Percentiles rank a stretch among this genome's conserved stretches.
phyloP scores from a whole-genome alignment of 164 flowering plant genomes.

The Cinnamomum micranthum region DNA sequence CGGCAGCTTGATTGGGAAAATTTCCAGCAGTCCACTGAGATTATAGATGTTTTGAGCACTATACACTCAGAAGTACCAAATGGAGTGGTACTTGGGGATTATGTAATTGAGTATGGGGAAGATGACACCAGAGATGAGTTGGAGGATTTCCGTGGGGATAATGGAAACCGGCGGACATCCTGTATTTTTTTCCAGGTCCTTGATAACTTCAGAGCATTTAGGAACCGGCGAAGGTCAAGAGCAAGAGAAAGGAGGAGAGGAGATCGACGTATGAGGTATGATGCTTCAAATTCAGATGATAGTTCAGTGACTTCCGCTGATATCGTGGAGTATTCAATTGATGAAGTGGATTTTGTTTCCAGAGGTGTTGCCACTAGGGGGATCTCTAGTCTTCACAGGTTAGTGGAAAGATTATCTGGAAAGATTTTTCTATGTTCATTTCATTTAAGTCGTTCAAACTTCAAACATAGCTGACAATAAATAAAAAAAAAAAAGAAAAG shows the following conservation, averaged over 20 bases:
- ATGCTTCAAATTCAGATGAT: conserved; percentile 76
- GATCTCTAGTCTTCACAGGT: conserved; percentile 68
- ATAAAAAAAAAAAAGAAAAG: no score
- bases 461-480: no score
- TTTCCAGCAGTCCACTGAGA: conserved; percentile 91
- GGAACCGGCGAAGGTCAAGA: conserved; percentile 81
- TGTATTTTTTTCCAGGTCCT: conserved; percentile 86
- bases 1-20: conserved; percentile 94
- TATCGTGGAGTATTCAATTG: conserved; percentile 52
- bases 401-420: conserved; percentile 11
- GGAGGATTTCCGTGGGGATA: conserved; percentile 77
- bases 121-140: conserved; percentile 74
- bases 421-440: neutral
- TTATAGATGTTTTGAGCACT: conserved; percentile 87
- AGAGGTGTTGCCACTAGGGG: conserved; percentile 36
- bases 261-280: conserved; percentile 53
- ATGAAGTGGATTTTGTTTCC: conserved; percentile 53
- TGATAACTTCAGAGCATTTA: conserved; percentile 73
- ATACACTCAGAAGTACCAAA: conserved; percentile 89
- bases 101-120: conserved; percentile 93
- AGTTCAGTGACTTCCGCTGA: conserved; percentile 77
- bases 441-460: no score
- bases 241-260: conserved; percentile 55
- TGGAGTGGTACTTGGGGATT: conserved; percentile 95
- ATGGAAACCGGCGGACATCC: conserved; percentile 93